Conservation (phyloP, 176 grass and related monocot genomes). For the Musa acuminata region DNA sequence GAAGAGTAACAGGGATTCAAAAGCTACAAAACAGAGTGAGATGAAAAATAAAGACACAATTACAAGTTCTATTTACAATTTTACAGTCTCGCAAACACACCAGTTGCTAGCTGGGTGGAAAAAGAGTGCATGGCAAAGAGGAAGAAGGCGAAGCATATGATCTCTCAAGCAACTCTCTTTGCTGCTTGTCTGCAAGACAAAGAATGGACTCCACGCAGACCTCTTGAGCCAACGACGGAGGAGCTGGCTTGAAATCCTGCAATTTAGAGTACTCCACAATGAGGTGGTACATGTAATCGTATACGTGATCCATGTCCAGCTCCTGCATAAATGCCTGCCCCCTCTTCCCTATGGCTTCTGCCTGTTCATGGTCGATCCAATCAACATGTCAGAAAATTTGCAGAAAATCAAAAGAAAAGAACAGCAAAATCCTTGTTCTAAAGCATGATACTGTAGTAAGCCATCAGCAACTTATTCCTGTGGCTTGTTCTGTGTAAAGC, state of each 20-base stretch:
- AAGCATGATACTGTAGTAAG: too few species aligned
- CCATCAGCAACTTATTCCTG: too few species aligned
- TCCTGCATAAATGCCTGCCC: slow-evolving; percentile 66
- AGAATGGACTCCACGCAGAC: slow-evolving; percentile 51
- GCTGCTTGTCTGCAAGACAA: slow-evolving; percentile 48
- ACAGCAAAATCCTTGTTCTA: too few species aligned
- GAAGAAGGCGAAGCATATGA: too few species aligned
- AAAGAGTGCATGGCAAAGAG: too few species aligned
- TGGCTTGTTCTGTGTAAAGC: too few species aligned
- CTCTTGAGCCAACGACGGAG: slow-evolving; percentile 51
- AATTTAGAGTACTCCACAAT: slow-evolving; percentile 51
- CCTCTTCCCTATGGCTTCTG: slow-evolving; percentile 38
- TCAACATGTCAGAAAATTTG: not conserved
- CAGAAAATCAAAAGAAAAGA: too few species aligned
- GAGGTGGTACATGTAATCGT: slow-evolving; percentile 95
- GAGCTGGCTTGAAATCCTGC: slow-evolving; percentile 43
- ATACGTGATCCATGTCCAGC: slow-evolving; percentile 48
- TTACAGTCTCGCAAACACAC: not conserved
- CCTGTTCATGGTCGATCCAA: slow-evolving; percentile 22
- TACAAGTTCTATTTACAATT: too few species aligned
- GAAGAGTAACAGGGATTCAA: too few species aligned
- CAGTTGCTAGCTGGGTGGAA: not conserved
- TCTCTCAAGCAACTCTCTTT: too few species aligned
- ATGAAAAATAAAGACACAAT: too few species aligned
- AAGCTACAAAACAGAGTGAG: too few species aligned